Base-by-base conservation (phyloP, 2,329 filamentous ascomycete genomes). In the Trichoderma brevicompactum region DNA sequence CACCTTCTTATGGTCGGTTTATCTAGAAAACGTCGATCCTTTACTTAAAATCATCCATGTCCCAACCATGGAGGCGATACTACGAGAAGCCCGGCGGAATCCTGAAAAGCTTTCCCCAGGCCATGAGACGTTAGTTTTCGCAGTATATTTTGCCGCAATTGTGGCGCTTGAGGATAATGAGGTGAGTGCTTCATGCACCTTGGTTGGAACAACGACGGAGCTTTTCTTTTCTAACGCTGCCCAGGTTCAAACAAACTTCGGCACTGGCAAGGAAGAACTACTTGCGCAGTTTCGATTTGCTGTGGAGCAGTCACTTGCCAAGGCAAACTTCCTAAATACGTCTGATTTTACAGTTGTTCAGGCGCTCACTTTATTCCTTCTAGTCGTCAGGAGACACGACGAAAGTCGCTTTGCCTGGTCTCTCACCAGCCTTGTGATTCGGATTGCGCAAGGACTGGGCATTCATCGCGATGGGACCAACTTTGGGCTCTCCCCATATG, bases 11-110 rank as follows among this genome's bases (percentile, higher is more conserved):
- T 92, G 90, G 90, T 83, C 87, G 56, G 81, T 88, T 10, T 93
- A 87, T 75, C 84, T 88, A 68, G 88, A 92, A 69, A 92, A 91
- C 60, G 89, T 93, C 8, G 89, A 93, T 70, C 88, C 90, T 0
- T 75, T 92, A 9, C 81, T 90, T 70, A 92, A 92, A 73, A 80
- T 92, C 12, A 73, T 92, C 7, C 91, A 94, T 73, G 80, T 90
- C 0, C 90, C 89, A 0, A 87, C 87, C 2, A 84, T 88, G 73
- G 85, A 86, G 65, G 82, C 83, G 34, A 79, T 86, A 0, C 82
- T 92, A 43, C 81, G 87, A 17, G 81, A 86, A n/a, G 82, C 88
- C 1, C 82, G 86, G 41, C 82, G 82, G 44, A 85, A 87, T 63
- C 79, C 88, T 17, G 81, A 86, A 49, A 85, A 80, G 38, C 79